Evolutionary conservation across 140 eudicot species (phyloP).

Genomic region (Senecio squalidus): DNA sequence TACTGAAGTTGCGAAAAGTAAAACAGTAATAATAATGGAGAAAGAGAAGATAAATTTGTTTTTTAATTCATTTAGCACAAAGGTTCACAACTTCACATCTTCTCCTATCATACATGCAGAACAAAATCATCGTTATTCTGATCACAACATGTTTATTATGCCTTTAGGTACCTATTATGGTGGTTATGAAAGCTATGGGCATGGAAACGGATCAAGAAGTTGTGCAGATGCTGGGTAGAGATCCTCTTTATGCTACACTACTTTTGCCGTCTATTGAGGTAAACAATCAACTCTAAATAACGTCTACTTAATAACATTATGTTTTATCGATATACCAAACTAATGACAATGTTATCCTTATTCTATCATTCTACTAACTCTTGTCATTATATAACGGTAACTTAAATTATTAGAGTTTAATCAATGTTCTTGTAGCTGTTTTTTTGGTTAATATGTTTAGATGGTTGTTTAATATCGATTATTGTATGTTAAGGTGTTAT

Average conservation of each 20-base stretch:
- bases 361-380: no score
- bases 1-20: slow-evolving; percentile 63
- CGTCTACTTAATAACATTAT: not conserved
- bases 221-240: slow-evolving; percentile 97
- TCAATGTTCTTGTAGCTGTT: no score
- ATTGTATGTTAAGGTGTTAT: not conserved
- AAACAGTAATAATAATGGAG: slow-evolving; percentile 73
- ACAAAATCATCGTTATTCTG: not conserved
- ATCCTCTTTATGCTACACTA: slow-evolving; percentile 73
- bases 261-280: slow-evolving; percentile 96
- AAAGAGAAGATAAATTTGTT: slow-evolving; percentile 72
- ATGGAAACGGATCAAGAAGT: slow-evolving; percentile 98
- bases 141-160: not conserved
- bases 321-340: not conserved
- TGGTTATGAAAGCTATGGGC: slow-evolving; percentile 96
- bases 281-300: slow-evolving; percentile 5
- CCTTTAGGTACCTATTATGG: slow-evolving; percentile 82
- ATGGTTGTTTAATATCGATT: not conserved
- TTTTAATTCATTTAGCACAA: slow-evolving; percentile 54
- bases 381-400: no score
- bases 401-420: no score
- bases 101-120: not conserved
- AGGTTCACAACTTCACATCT: slow-evolving; percentile 41
- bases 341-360: no score
- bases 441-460: not conserved